These are phyloP conservation scores for Blastobotrys ciferrii DNA, from an alignment of 1,139 yeast genomes.

Conservation along the genomic window DNA sequence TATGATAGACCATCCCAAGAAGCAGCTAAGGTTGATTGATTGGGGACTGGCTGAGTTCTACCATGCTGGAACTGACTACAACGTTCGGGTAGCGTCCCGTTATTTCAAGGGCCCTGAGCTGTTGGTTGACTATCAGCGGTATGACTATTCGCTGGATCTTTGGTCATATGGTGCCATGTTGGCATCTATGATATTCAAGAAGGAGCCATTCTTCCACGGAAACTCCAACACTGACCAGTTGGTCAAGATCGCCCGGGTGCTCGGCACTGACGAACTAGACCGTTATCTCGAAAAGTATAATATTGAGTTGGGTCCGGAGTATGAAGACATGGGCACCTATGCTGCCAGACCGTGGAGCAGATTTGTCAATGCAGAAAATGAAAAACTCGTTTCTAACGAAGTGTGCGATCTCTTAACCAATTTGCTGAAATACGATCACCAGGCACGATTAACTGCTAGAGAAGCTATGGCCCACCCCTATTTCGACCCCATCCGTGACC, in stretches of 20 bases:
- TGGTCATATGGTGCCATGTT: slow-evolving; percentile 97
- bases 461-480: slow-evolving; percentile 89
- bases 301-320: slow-evolving; percentile 71
- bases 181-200: slow-evolving; percentile 93
- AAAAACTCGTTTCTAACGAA: slow-evolving; percentile 60
- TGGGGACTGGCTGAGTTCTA: slow-evolving; percentile 98
- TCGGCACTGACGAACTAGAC: slow-evolving; percentile 80
- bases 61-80: slow-evolving; percentile 87
- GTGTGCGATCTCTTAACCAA: slow-evolving; percentile 76
- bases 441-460: slow-evolving; percentile 79
- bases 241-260: slow-evolving; percentile 83
- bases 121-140: slow-evolving; percentile 78
- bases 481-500: slow-evolving; percentile 40
- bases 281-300: slow-evolving; percentile 69
- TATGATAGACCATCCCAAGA: slow-evolving; percentile 82
- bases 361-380: slow-evolving; percentile 70
- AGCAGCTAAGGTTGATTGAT: slow-evolving; percentile 73
- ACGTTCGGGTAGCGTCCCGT: slow-evolving; percentile 91
- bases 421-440: slow-evolving; percentile 82
- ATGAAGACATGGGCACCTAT: slow-evolving; percentile 71
- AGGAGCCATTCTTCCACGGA: slow-evolving; percentile 95
- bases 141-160: slow-evolving; percentile 86
- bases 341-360: slow-evolving; percentile 79
- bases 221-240: slow-evolving; percentile 91
- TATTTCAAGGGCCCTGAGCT: slow-evolving; percentile 95